Base-by-base conservation (phyloP, 2,329 filamentous ascomycete genomes). In the Colletotrichum camelliae region DNA sequence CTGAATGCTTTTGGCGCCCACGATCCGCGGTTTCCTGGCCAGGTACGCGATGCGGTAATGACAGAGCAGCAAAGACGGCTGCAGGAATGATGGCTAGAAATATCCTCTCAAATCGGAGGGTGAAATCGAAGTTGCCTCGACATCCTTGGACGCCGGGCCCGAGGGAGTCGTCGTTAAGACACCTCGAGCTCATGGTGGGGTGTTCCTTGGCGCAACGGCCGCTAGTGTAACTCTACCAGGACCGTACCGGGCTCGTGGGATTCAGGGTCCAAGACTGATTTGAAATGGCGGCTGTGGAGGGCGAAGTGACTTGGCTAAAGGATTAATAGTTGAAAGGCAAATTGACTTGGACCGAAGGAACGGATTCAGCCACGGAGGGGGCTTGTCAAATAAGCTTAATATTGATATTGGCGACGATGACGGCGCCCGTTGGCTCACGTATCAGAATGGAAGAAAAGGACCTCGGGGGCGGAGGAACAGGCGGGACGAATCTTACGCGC, bases 121-220 rank as follows among this genome's bases (percentile, higher is more conserved):
- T 88, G 52, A 87, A 87, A 76, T 87, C 86, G 71, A 88, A 88
- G 75, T 86, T 82, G 69, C 79, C 83, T 7, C 86, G 84, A 67
- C 86, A 88, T 43, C 84, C 85, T 5, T 77, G 74, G 33, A 87
- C 83, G 13, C 79, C 78, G 1, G 86, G 86, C 18, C 86, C 86
- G 37, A 88, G 81, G 33, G 80, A 78, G 39, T 80, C 75, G 77
- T 85, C 83, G 78, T 81, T 80, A 31, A 76, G 78, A 66, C 83
- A 84, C 16, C 24, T 64, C 10, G 74, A 76, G 37, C 74, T 74
- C 74, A 76, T 64, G 13, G 52, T 52, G n/a, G 37, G 24, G 10
- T 24, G 12, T 18, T 10, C 21, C 35, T 60, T 60, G 35, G 43
- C 73, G 43, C 57, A 35, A 35, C 13, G 33, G 55, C 27, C 16